Percentiles rank a stretch among this genome's conserved stretches.
These are phyloP conservation scores for Apostasia ramifera DNA, from an alignment of 106 monocot species.

Conservation along the genomic window DNA sequence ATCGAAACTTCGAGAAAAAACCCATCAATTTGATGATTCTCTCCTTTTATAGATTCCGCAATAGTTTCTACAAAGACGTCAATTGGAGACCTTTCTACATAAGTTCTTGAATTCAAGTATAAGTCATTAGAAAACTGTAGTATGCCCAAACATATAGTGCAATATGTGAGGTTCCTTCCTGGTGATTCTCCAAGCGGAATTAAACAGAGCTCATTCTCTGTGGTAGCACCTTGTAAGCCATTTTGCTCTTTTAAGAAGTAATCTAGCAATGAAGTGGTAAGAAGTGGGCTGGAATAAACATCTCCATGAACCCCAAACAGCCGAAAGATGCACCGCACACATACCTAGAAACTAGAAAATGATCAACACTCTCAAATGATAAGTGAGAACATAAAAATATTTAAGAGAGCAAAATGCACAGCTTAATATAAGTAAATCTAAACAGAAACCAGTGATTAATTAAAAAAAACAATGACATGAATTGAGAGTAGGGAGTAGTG, in stretches of 20 bases:
- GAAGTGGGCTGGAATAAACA: conserved; percentile 31
- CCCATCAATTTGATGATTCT: conserved; percentile 43
- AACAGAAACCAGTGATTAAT: not conserved
- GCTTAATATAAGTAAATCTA: not conserved
- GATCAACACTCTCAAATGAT: not conserved
- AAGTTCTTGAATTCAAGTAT: conserved; percentile 12
- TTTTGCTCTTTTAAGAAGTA: conserved; percentile 37
- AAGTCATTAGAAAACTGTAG: conserved; percentile 32
- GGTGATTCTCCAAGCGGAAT: conserved; percentile 10
- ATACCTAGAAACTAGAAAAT: conserved; percentile 35
- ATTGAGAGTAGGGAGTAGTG: too few species aligned
- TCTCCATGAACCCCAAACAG: conserved; percentile 37
- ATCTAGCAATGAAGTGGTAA: conserved; percentile 29
- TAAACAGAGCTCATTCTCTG: conserved; percentile 10
- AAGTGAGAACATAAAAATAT: not conserved
- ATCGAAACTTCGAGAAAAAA: conserved; percentile 72
- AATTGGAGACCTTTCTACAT: conserved; percentile 17
- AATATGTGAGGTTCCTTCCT: conserved; percentile 21
- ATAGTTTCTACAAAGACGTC: conserved; percentile 28
- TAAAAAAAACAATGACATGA: not conserved
- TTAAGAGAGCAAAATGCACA: not conserved
- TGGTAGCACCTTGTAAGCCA: not conserved
- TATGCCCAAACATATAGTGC: conserved; percentile 74
- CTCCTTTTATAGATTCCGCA: conserved; percentile 26
- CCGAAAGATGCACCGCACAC: conserved; percentile 77